Percentiles rank a stretch among this genome's conserved stretches.
Conservation (phyloP, 345 rosid genomes). For the Acer yangbiense region DNA sequence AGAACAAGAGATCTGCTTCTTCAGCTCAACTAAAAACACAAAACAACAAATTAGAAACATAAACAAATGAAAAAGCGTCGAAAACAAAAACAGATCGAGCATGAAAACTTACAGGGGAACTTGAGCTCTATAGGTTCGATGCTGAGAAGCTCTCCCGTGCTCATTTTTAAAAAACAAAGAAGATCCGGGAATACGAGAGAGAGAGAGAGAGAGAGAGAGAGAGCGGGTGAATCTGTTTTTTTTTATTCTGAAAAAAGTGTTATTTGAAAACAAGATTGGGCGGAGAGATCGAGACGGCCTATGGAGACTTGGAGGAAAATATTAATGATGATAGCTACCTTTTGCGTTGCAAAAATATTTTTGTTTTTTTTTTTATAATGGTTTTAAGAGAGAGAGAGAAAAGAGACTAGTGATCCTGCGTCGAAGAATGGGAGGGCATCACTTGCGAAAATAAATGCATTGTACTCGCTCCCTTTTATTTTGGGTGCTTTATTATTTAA, state of each 20-base stretch:
- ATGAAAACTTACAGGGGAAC: conserved; percentile 55
- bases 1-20: conserved; percentile 87
- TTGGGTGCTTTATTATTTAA: not conserved
- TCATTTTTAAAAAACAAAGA: conserved; percentile 38
- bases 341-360: not conserved
- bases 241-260: too few species aligned
- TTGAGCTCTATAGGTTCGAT: conserved; percentile 82
- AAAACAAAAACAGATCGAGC: conserved; percentile 23
- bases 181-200: not conserved
- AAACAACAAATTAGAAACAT: not conserved
- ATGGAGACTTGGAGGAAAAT: not conserved
- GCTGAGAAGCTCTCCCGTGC: conserved; percentile 68
- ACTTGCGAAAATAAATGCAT: conserved; percentile 5
- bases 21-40: conserved; percentile 62
- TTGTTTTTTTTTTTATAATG: not conserved
- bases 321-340: not conserved
- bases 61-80: conserved; percentile 16
- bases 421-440: not conserved
- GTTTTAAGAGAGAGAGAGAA: not conserved
- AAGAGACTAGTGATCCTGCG: not conserved
- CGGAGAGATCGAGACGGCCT: conserved; percentile 19
- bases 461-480: conserved; percentile 10
- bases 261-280: not conserved
- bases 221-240: too few species aligned
- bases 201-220: not conserved